Conservation (phyloP, 441 rosid species). For the Arabidopsis lyrata region DNA sequence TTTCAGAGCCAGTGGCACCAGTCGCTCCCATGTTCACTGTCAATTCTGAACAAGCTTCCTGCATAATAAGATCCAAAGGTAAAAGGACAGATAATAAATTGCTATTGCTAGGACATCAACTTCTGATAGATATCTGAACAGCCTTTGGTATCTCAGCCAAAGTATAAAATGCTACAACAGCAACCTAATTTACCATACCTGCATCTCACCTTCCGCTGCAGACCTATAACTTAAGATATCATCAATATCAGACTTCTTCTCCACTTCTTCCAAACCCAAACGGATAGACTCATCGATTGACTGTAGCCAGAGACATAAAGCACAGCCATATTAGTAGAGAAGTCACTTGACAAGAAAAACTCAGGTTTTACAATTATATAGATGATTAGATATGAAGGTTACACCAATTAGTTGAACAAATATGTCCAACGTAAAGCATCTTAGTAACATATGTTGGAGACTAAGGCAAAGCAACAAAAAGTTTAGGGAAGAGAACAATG, state of each 20-base stretch:
- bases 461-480: constrained; percentile 19
- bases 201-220: constrained; percentile 85
- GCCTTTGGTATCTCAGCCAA: constrained; percentile 26
- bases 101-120: constrained; percentile 22
- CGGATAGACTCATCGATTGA: constrained; percentile 68
- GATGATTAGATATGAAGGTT: neutral
- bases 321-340: constrained; percentile 35
- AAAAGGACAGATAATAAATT: constrained; percentile 26
- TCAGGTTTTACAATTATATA: constrained; percentile 9
- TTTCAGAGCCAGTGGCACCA: constrained; percentile 55
- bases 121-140: constrained; percentile 28
- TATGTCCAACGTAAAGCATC: constrained; percentile 19
- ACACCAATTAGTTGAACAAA: neutral
- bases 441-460: constrained; percentile 25
- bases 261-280: constrained; percentile 87
- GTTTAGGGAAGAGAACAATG: constrained; percentile 22
- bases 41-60: constrained; percentile 64
- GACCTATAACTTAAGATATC: constrained; percentile 88
- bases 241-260: constrained; percentile 85
- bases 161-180: constrained; percentile 36
- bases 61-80: constrained; percentile 42
- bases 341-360: constrained; percentile 23
- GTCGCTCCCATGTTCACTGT: constrained; percentile 45
- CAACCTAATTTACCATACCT: constrained; percentile 58
- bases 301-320: constrained; percentile 51